These are phyloP conservation scores for Trypanosoma platydactyli DNA, from an alignment of 208 protist species.

Conservation along the genomic window DNA sequence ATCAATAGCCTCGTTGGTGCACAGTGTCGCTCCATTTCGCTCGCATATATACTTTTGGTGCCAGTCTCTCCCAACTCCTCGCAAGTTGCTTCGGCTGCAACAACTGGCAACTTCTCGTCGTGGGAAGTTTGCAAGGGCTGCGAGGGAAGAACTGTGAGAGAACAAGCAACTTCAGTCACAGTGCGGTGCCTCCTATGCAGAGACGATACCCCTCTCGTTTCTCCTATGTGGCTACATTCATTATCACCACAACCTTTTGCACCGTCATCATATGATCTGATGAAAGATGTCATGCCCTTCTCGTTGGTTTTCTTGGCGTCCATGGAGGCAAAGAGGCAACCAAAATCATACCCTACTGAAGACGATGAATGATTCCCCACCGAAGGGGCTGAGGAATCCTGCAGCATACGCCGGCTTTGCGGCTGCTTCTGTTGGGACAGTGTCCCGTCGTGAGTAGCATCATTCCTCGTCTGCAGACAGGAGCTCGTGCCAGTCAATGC, in stretches of 20 bases:
- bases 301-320: background rate
- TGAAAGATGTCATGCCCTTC: background rate
- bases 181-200: too few species aligned
- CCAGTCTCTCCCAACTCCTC: too few species aligned
- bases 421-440: background rate
- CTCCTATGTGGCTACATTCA: too few species aligned
- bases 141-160: too few species aligned
- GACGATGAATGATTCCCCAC: background rate
- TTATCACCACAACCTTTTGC: background rate
- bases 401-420: background rate
- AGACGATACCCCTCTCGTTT: too few species aligned
- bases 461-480: background rate
- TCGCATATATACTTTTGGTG: too few species aligned
- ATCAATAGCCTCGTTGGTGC: too few species aligned
- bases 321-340: constrained; percentile 25
- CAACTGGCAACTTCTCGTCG: too few species aligned
- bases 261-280: background rate
- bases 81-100: too few species aligned
- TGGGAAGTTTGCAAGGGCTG: too few species aligned
- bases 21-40: too few species aligned
- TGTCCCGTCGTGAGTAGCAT: background rate
- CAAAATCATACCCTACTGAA: constrained; percentile 23
- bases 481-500: background rate
- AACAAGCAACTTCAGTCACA: too few species aligned
- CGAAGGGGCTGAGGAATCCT: background rate